These are phyloP conservation scores for Aspergillus funiculosus DNA, from an alignment of 495 filamentous ascomycete genomes.

Conservation along the genomic window DNA sequence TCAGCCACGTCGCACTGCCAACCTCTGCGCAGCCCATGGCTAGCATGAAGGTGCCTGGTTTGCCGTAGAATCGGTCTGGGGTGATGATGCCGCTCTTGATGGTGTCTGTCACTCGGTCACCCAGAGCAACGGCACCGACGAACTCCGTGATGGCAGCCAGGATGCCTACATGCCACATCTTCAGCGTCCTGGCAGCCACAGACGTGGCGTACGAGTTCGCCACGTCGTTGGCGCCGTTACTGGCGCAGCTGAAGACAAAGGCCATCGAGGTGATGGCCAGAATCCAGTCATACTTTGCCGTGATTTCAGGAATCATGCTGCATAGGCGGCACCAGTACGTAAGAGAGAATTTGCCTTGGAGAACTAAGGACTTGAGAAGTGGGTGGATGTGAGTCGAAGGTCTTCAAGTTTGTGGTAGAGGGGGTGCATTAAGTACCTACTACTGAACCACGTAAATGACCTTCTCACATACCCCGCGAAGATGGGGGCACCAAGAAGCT, in stretches of 20 bases:
- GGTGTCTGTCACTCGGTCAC: constrained; percentile 58
- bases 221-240: constrained; percentile 46
- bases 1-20: constrained; percentile 18
- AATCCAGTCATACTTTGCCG: constrained; percentile 46
- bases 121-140: constrained; percentile 57
- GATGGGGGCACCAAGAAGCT: background rate
- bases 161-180: constrained; percentile 35
- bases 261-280: constrained; percentile 41
- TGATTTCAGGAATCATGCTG: constrained; percentile 24
- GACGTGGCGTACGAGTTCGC: constrained; percentile 43
- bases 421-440: constrained; percentile 8
- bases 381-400: background rate
- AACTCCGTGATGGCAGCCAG: constrained; percentile 43
- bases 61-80: constrained; percentile 43
- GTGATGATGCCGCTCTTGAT: constrained; percentile 62
- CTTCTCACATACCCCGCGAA: no score
- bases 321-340: background rate
- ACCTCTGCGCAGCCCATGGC: constrained; percentile 24
- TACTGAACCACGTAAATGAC: background rate
- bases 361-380: background rate
- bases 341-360: background rate
- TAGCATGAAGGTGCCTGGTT: constrained; percentile 26
- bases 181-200: constrained; percentile 32
- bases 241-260: constrained; percentile 40
- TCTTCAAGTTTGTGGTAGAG: background rate